These are phyloP conservation scores for Penicillium longicatenatum DNA, from an alignment of 495 filamentous ascomycete species.

Conservation along the genomic window DNA sequence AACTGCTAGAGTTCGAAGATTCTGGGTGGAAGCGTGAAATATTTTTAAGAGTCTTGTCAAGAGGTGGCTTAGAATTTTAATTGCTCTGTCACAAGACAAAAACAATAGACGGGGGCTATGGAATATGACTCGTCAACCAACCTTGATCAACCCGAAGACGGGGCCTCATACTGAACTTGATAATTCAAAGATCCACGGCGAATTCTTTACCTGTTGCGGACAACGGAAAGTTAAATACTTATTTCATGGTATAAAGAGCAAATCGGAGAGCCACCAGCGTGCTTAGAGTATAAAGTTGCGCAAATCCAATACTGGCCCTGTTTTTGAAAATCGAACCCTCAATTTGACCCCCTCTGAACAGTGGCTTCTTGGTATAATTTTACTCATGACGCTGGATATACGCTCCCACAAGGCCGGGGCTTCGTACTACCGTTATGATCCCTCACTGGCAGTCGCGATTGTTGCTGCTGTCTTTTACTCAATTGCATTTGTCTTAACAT, in stretches of 20 bases:
- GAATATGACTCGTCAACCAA: background rate
- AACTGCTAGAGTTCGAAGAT: background rate
- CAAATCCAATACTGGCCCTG: background rate
- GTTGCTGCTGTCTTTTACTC: slow-evolving; percentile 54
- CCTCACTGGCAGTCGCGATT: slow-evolving; percentile 48
- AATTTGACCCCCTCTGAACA: background rate
- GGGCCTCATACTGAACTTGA: background rate
- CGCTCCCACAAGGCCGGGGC: background rate
- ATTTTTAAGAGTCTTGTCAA: background rate
- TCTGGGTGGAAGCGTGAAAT: background rate
- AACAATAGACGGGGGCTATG: too few relatives aligned
- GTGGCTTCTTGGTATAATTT: background rate
- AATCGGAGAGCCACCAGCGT: background rate
- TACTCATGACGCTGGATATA: background rate
- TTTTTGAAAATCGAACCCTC: too few relatives aligned
- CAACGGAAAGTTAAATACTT: background rate
- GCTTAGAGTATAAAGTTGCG: background rate
- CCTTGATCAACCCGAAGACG: too few relatives aligned
- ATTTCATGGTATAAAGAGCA: background rate
- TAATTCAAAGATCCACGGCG: background rate
- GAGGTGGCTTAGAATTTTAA: background rate
- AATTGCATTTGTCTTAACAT: slow-evolving; percentile 35
- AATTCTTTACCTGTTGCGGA: background rate
- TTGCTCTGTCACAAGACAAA: background rate
- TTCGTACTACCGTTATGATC: slow-evolving; percentile 49